Percentiles rank a stretch among this genome's conserved stretches.
Evolutionary conservation across 176 grass and related monocot species (phyloP).

Genomic region (Paspalum notatum): DNA sequence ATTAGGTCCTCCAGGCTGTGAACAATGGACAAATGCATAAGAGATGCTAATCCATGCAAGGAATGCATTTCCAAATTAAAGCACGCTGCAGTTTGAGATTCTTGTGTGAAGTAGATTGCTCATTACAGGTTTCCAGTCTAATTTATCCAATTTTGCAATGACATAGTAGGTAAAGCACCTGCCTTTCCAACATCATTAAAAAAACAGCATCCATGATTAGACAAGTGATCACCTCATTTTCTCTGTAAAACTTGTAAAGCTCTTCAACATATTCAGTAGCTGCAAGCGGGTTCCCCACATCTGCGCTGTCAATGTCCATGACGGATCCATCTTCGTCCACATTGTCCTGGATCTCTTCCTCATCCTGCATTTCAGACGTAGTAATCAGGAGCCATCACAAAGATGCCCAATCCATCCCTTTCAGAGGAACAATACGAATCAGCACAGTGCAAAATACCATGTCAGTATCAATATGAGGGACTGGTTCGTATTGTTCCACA

Average conservation of each 20-base stretch:
- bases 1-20: background rate
- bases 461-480: conserved; percentile 20
- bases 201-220: background rate
- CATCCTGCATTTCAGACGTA: conserved; percentile 44
- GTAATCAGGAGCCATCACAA: conserved; percentile 15
- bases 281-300: conserved; percentile 65
- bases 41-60: background rate
- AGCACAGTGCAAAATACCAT: conserved; percentile 53
- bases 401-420: background rate
- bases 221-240: conserved; percentile 69
- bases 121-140: conserved; percentile 12
- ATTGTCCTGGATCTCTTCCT: conserved; percentile 43
- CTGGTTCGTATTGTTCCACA: conserved; percentile 9
- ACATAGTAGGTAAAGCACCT: too few relatives aligned
- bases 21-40: background rate
- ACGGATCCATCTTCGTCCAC: conserved; percentile 42
- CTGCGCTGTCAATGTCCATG: conserved; percentile 69
- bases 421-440: background rate
- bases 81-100: background rate
- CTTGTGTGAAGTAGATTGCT: conserved; percentile 11
- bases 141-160: conserved; percentile 14
- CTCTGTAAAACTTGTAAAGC: conserved; percentile 68
- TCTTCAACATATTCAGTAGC: conserved; percentile 76
- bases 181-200: background rate
- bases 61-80: conserved; percentile 8